Conservation (phyloP, 2,329 filamentous ascomycete species). For the Colletotrichum truncatum region DNA sequence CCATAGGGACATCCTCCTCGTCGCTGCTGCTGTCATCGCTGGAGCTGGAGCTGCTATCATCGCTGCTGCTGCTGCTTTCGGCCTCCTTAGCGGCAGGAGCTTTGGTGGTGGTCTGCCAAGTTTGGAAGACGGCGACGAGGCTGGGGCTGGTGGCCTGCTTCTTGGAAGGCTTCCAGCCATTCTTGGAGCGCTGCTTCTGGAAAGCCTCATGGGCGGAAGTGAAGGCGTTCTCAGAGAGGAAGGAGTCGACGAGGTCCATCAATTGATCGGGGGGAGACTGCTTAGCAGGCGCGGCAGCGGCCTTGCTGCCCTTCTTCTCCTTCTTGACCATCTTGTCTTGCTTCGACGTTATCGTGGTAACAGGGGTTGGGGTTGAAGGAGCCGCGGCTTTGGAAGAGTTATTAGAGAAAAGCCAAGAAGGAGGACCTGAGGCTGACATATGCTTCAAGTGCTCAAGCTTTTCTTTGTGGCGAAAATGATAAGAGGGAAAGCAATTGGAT, state of each 20-base stretch:
- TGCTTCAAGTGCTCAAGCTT: conserved; percentile 3
- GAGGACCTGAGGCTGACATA: conserved; percentile 47
- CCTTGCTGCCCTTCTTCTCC: conserved; percentile 32
- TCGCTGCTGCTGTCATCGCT: conserved; percentile 39
- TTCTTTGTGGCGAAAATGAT: not conserved
- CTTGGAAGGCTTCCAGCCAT: conserved; percentile 52
- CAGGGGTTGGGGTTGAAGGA: conserved; percentile 7
- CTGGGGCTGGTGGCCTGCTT: conserved; percentile 35
- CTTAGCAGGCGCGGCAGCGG: conserved; percentile 30
- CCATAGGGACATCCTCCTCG: conserved; percentile 56
- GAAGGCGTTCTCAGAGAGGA: conserved; percentile 74
- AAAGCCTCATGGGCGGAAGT: conserved; percentile 68
- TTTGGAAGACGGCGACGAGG: conserved; percentile 59
- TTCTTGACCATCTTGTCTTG: conserved; percentile 46
- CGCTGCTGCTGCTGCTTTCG: conserved; percentile 34
- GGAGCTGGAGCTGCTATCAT: conserved; percentile 43
- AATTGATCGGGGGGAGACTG: conserved; percentile 65
- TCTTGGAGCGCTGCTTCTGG: conserved; percentile 67
- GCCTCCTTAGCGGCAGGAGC: conserved; percentile 32
- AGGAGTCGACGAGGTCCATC: conserved; percentile 72
- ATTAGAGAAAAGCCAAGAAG: conserved; percentile 55
- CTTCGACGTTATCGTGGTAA: conserved; percentile 22
- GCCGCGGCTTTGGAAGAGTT: conserved; percentile 39
- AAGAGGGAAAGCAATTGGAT: not conserved
- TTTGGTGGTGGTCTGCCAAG: conserved; percentile 53